Base-by-base conservation (phyloP, 192 early-diverging fungal genomes). In the Podochytrium sp. region DNA sequence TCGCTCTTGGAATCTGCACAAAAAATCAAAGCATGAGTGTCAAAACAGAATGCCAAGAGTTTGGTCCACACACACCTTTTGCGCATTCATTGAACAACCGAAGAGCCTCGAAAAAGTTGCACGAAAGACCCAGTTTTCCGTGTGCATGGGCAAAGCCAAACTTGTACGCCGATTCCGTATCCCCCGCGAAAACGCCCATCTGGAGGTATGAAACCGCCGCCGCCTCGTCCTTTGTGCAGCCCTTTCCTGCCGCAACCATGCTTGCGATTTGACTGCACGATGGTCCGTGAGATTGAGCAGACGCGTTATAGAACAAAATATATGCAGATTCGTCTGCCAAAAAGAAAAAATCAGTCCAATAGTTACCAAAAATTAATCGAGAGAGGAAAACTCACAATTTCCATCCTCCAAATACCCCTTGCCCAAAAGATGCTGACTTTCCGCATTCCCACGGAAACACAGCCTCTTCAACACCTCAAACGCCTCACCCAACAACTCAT, bases 401-500 rank as follows among this genome's bases (percentile, higher is more conserved):
- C 80, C 27, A 65, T 85, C 84, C 27, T 82, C 80, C 3, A 58
- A 52, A 69, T 77, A 82, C 34, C 73, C 78, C 50, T 77, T 65
- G 12, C 79, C 80, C 16, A 82, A 58, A 25, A 71, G 78, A 66
- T 79, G 78, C 62, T 79, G 68, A n/a, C 90, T 89, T 64, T 92
- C 89, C 12, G 88, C 81, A 75, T 87, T 85, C 16, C 91, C 90
- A 32, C 75, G 76, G 29, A 78, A 83, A 32, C 87, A 81, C 41
- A 92, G 71, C 64, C 89, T 85, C 66, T 86, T 86, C 34, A 92
- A 76, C 16, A 94, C 59, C 58, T 85, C 81, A 77, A 90, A 86
- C n/a, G 86, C 91, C 72, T 92, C 92, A 37, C 83, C 87, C 60
- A 87, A 73, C 56, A 90, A 29, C 52, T 73, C 60, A 14, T 70